These are phyloP conservation scores for Gracilariopsis chorda DNA, from an alignment of 23 red algal species.

Conservation along the genomic window DNA sequence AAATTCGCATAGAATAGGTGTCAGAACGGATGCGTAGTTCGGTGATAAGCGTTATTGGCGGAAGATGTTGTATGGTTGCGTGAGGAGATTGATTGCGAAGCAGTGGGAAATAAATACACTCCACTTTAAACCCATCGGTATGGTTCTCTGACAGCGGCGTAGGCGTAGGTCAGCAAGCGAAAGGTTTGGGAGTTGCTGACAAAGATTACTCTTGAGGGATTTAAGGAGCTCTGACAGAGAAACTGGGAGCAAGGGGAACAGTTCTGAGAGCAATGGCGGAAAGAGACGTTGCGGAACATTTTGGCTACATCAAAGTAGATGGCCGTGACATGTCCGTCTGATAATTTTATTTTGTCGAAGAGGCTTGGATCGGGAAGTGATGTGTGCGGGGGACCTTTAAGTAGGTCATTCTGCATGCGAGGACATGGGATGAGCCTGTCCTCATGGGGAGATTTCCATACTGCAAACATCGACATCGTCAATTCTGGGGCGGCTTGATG, in stretches of 20 bases:
- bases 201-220: background rate
- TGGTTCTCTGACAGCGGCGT: background rate
- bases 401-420: background rate
- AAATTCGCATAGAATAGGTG: background rate
- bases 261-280: background rate
- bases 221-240: background rate
- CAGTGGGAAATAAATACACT: background rate
- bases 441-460: background rate
- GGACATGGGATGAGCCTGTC: slow-evolving; percentile 15
- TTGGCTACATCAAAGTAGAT: slow-evolving; percentile 15
- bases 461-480: background rate
- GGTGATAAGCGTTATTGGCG: background rate
- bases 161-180: background rate
- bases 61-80: background rate
- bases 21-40: background rate
- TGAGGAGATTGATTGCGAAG: background rate
- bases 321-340: background rate
- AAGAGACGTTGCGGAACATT: slow-evolving; percentile 37
- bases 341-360: background rate
- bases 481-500: background rate
- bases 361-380: background rate
- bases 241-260: background rate
- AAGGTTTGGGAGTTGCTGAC: background rate
- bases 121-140: slow-evolving; percentile 10
- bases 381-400: background rate